Evolutionary conservation across 75 land plant genomes (phyloP).

Genomic region (Selaginella moellendorffii): DNA sequence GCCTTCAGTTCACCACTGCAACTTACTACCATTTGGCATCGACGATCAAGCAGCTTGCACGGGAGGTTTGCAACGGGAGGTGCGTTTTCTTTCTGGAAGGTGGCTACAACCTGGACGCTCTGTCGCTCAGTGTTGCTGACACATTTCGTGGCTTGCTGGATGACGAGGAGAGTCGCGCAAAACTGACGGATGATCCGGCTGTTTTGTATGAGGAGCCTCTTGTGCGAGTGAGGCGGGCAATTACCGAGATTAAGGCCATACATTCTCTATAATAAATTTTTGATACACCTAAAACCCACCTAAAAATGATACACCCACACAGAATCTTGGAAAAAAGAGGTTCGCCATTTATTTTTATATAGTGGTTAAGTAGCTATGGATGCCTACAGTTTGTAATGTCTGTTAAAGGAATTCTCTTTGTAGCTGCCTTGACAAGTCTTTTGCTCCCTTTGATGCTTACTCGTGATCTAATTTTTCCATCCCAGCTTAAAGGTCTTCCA

Average conservation of each 20-base stretch:
- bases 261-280: constrained; percentile 68
- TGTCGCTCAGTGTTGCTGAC: constrained; percentile 83
- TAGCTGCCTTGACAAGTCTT: too few species aligned
- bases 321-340: too few species aligned
- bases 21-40: constrained; percentile 85
- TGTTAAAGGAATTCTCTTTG: too few species aligned
- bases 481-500: too few species aligned
- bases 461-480: too few species aligned
- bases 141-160: constrained; percentile 71
- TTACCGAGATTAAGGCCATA: constrained; percentile 46
- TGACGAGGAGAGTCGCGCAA: constrained; percentile 74
- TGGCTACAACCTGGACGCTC: constrained; percentile 80
- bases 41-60: constrained; percentile 62
- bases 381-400: too few species aligned
- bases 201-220: constrained; percentile 76
- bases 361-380: too few species aligned
- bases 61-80: constrained; percentile 73
- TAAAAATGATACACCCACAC: too few species aligned
- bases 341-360: too few species aligned
- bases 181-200: constrained; percentile 59
- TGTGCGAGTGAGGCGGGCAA: constrained; percentile 43
- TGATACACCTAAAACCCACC: too few species aligned
- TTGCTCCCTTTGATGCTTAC: too few species aligned
- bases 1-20: constrained; percentile 75
- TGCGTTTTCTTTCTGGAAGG: constrained; percentile 92